These are phyloP conservation scores for Cubamyces sp. DNA, from an alignment of 768 basidiomycete genomes.

Conservation along the genomic window DNA sequence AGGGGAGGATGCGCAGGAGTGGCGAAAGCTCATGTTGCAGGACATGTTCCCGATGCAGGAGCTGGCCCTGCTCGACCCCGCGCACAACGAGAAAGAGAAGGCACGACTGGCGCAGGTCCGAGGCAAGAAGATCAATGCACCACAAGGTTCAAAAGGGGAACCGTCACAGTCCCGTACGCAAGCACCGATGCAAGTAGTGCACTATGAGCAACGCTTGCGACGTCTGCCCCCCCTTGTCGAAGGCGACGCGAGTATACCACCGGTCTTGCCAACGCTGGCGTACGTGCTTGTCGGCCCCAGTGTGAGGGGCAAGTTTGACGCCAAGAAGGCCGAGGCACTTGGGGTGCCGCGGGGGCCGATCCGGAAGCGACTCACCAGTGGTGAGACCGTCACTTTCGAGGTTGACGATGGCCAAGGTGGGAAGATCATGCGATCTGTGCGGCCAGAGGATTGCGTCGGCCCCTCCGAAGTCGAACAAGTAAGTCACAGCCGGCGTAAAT, in stretches of 20 bases:
- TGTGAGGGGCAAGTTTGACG: conserved; percentile 73
- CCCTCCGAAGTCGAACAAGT: conserved; percentile 56
- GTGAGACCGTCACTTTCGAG: conserved; percentile 62
- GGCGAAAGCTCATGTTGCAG: conserved; percentile 54
- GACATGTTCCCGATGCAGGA: conserved; percentile 55
- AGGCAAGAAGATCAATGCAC: neutral
- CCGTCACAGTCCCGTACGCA: too few relatives aligned
- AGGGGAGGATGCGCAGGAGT: conserved; percentile 55
- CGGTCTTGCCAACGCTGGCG: conserved; percentile 28
- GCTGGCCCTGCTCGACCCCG: conserved; percentile 11
- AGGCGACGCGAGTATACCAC: neutral
- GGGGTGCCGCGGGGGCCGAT: conserved; percentile 64
- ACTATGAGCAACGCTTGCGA: neutral
- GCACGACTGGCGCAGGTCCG: neutral
- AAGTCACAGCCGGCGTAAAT: conserved; percentile 18
- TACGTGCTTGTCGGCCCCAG: conserved; percentile 49
- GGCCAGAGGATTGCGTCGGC: conserved; percentile 63
- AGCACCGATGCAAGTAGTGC: neutral
- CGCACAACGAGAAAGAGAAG: conserved; percentile 22
- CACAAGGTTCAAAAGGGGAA: neutral
- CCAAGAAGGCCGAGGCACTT: conserved; percentile 59
- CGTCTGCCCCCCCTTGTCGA: conserved; percentile 21
- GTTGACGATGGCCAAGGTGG: conserved; percentile 50
- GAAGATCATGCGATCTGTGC: conserved; percentile 50
- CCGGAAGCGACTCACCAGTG: conserved; percentile 64